Conservation (phyloP, 2,329 filamentous ascomycete genomes). For the Talaromyces marneffei region DNA sequence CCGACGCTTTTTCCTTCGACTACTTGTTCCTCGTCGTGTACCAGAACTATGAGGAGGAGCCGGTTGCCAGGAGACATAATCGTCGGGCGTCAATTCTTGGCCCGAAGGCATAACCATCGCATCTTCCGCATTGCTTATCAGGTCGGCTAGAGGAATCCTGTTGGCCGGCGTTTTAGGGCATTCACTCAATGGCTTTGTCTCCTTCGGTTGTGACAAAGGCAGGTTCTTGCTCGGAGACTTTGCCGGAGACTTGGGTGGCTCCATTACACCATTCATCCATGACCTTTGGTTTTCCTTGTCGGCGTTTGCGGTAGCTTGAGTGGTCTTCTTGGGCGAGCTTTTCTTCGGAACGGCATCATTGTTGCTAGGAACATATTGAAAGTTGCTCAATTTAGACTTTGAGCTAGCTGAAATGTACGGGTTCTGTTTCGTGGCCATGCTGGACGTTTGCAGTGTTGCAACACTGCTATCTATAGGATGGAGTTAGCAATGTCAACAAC, state of each 20-base stretch:
- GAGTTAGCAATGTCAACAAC: constrained; percentile 3
- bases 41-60: constrained; percentile 40
- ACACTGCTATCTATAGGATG: not conserved
- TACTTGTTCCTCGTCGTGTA: constrained; percentile 41
- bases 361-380: constrained; percentile 44
- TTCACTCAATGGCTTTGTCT: constrained; percentile 28
- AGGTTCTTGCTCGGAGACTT: constrained; percentile 20
- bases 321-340: constrained; percentile 19
- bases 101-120: constrained; percentile 44
- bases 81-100: constrained; percentile 52
- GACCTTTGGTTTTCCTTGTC: constrained; percentile 43
- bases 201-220: constrained; percentile 19
- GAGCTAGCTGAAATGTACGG: constrained; percentile 47
- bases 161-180: constrained; percentile 56
- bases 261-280: constrained; percentile 31
- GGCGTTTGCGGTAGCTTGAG: constrained; percentile 25
- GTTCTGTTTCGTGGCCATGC: constrained; percentile 23
- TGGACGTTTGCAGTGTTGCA: constrained; percentile 15
- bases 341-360: constrained; percentile 16
- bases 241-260: constrained; percentile 20
- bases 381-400: constrained; percentile 51
- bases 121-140: constrained; percentile 58
- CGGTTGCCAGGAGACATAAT: constrained; percentile 57
- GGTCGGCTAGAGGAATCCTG: constrained; percentile 54
- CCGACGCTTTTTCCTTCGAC: constrained; percentile 57